A percentile compares a stretch with the other conserved stretches of the same genome.
These are phyloP conservation scores for Wakefieldia striispora DNA, from an alignment of 768 basidiomycete species.

Conservation along the genomic window DNA sequence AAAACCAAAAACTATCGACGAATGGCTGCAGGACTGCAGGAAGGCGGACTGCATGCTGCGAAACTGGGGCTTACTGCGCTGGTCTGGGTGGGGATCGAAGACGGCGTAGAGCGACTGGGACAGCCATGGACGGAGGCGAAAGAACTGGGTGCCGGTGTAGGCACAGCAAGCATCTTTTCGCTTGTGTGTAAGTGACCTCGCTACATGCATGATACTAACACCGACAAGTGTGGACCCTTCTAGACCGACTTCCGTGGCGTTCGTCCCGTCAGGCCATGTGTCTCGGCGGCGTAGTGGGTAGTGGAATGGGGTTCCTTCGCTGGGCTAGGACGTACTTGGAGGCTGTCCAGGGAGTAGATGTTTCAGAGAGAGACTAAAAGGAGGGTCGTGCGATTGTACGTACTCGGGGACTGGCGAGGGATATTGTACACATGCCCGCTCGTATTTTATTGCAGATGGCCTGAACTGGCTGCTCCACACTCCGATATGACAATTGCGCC, in stretches of 20 bases:
- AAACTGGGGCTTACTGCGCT: conserved; percentile 48
- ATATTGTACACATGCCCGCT: not conserved
- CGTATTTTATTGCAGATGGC: too few species aligned
- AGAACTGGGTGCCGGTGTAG: conserved; percentile 63
- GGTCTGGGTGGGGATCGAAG: conserved; percentile 51
- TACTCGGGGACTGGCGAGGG: not conserved
- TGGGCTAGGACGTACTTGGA: conserved; percentile 35
- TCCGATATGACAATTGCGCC: conserved; percentile 10
- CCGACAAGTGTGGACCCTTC: not conserved
- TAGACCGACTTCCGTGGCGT: conserved; percentile 61
- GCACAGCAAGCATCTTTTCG: conserved; percentile 59
- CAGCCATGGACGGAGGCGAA: conserved; percentile 40
- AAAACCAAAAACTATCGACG: conserved; percentile 94
- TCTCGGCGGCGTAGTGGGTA: conserved; percentile 60
- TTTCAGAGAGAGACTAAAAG: too few species aligned
- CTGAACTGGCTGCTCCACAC: conserved; percentile 8
- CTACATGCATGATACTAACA: not conserved
- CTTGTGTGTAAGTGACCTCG: conserved; percentile 44
- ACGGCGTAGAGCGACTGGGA: conserved; percentile 38
- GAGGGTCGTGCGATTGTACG: not conserved
- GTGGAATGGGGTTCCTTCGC: conserved; percentile 46
- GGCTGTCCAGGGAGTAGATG: conserved; percentile 8
- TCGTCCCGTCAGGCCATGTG: conserved; percentile 44
- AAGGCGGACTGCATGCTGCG: conserved; percentile 56
- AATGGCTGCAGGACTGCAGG: conserved; percentile 67